Evolutionary conservation across 1,139 yeast genomes (phyloP).

Genomic region (Blastobotrys proliferans): DNA sequence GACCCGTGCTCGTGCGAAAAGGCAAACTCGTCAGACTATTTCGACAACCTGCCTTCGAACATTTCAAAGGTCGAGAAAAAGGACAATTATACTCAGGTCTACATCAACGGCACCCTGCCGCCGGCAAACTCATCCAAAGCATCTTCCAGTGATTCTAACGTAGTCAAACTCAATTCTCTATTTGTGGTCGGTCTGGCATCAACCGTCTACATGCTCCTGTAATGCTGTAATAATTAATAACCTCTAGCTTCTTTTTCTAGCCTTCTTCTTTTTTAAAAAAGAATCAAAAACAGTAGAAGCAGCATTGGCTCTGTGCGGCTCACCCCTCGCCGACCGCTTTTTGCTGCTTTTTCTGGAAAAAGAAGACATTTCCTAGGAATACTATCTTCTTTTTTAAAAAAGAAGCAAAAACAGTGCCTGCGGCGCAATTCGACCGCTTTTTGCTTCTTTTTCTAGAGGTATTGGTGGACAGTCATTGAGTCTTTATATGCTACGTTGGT

Average conservation of each 20-base stretch:
- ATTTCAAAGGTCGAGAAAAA: conserved; percentile 11
- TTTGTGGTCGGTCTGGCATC: conserved; percentile 5
- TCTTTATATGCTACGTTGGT: too few species aligned
- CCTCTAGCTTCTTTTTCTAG: conserved; percentile 1
- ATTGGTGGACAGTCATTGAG: too few species aligned
- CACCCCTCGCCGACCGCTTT: too few species aligned
- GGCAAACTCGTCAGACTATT: conserved; percentile 19
- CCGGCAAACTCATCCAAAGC: not conserved
- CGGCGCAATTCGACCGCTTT: too few species aligned
- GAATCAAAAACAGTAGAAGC: too few species aligned
- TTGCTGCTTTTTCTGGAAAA: too few species aligned
- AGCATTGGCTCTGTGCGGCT: too few species aligned
- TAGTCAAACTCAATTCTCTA: conserved; percentile 6
- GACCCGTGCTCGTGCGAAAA: conserved; percentile 27
- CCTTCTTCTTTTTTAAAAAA: not conserved
- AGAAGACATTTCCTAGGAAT: too few species aligned
- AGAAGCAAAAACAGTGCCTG: too few species aligned
- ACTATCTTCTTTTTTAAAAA: too few species aligned
- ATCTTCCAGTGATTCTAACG: not conserved
- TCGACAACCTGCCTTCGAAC: conserved; percentile 19
- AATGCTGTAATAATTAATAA: too few species aligned
- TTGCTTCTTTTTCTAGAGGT: too few species aligned
- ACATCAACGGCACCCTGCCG: conserved; percentile 25
- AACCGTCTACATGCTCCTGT: conserved; percentile 4
- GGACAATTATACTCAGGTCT: conserved; percentile 9